These are phyloP conservation scores for Chrysopogon serrulatus DNA, from an alignment of 176 grass and related monocot genomes.

Conservation along the genomic window DNA sequence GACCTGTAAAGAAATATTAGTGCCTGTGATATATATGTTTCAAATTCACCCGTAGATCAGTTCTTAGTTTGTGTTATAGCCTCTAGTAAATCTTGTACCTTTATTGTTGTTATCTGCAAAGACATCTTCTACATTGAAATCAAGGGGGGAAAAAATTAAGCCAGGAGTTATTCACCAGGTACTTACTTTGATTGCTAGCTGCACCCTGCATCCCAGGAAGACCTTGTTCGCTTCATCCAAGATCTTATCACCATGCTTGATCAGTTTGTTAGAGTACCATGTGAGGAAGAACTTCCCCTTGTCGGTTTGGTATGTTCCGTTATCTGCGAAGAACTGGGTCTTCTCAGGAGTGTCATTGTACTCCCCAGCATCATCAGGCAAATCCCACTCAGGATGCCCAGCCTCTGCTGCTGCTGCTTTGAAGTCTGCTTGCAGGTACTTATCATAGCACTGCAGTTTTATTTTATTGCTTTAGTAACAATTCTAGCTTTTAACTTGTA, in stretches of 20 bases:
- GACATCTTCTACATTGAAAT: not conserved
- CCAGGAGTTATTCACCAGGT: not conserved
- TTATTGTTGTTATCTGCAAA: not conserved
- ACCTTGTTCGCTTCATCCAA: slow-evolving; percentile 69
- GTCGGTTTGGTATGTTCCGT: slow-evolving; percentile 60
- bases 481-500: not conserved
- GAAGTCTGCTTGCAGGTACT: slow-evolving; percentile 66
- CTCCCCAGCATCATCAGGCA: slow-evolving; percentile 69
- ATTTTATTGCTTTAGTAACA: not conserved
- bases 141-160: not conserved
- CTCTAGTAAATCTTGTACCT: not conserved
- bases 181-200: slow-evolving; percentile 83
- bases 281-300: slow-evolving; percentile 80
- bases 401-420: slow-evolving; percentile 43
- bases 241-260: slow-evolving; percentile 71
- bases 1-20: slow-evolving; percentile 33
- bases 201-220: slow-evolving; percentile 69
- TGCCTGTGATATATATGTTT: slow-evolving; percentile 9
- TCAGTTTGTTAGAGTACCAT: slow-evolving; percentile 95
- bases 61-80: not conserved
- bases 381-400: slow-evolving; percentile 83
- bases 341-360: slow-evolving; percentile 78
- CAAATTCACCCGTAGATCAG: not conserved
- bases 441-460: slow-evolving; percentile 82
- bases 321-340: slow-evolving; percentile 55